These are phyloP conservation scores for Fusarium sp. DNA, from an alignment of 2,329 filamentous ascomycete genomes.

Conservation along the genomic window DNA sequence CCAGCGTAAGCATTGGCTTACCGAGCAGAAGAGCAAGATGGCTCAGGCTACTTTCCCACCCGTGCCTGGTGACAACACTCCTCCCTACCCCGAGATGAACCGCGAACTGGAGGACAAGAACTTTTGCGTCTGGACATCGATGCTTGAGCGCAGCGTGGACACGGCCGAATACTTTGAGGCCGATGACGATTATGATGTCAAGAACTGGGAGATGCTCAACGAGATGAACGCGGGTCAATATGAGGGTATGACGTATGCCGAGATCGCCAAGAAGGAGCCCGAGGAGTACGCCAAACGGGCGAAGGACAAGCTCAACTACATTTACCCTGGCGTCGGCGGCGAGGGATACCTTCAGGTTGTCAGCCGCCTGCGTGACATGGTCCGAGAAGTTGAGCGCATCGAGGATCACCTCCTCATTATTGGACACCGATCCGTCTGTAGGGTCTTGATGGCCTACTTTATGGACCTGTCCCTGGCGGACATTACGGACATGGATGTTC, in stretches of 20 bases:
- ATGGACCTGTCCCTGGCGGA: slow-evolving; percentile 91
- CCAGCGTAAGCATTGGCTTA: slow-evolving; percentile 84
- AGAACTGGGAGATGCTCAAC: slow-evolving; percentile 98
- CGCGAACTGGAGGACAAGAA: slow-evolving; percentile 81
- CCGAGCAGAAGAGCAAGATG: slow-evolving; percentile 83
- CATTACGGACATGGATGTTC: slow-evolving; percentile 94
- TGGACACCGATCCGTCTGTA: slow-evolving; percentile 90
- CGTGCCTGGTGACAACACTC: slow-evolving; percentile 88
- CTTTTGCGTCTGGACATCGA: slow-evolving; percentile 98
- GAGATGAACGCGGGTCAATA: slow-evolving; percentile 94
- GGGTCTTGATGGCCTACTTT: slow-evolving; percentile 96
- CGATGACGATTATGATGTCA: slow-evolving; percentile 95
- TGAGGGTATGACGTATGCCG: slow-evolving; percentile 94
- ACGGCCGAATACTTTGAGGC: slow-evolving; percentile 89
- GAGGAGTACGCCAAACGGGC: slow-evolving; percentile 86
- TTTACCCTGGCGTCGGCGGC: slow-evolving; percentile 94
- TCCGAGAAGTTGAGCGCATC: slow-evolving; percentile 96
- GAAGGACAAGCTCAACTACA: slow-evolving; percentile 92
- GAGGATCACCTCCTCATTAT: slow-evolving; percentile 95
- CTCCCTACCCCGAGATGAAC: slow-evolving; percentile 89
- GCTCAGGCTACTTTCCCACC: slow-evolving; percentile 88
- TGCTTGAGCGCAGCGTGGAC: slow-evolving; percentile 90
- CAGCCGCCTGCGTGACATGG: slow-evolving; percentile 93
- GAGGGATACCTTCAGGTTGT: slow-evolving; percentile 98
- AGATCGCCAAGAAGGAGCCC: slow-evolving; percentile 83